Base-by-base conservation (phyloP, 1,284 basidiomycete species). In the Sutorius eximius region DNA sequence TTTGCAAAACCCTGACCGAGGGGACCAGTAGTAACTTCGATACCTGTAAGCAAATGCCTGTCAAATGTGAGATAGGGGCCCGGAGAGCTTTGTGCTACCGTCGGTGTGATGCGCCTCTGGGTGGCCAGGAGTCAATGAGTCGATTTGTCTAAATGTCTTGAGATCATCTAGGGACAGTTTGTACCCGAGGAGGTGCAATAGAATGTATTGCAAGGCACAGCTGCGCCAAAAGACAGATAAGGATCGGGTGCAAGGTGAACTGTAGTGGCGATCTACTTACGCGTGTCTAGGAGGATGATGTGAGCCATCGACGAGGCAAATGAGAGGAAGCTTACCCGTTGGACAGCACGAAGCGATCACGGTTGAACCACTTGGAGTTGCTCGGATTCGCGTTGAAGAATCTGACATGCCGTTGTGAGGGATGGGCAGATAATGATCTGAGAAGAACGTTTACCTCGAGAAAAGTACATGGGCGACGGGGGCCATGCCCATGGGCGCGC, bases 11-110 rank as follows among this genome's bases (percentile, higher is more conserved):
- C 93, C 75, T 98, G 95, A 48, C 95, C 95, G 34, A 98, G 87
- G 58, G 95, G 95, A 59, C 95, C 95, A 54, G 95, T 98, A 64
- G 95, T 98, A 61, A 97, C 93, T 77, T 98, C 95, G 60, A 98
- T 84, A 66, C 84, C 85, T 87, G 51, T 11, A 50, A 42, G 36
- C 34, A 34, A 29, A 50, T 18, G 13, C 30, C 22, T 12, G 52
- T 59, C 46, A 59, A 46, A 37, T 37, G 37, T 22, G 20, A 36
- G 16, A 52, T 22, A 59, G 49, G 52, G 40, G 44, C 51, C 30
- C 24, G 9, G 22, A 59, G 67, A 11, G 10, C 15, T 11, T 37
- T 24, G 24, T 11, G 24, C 52, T 64, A 77, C 95, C 95, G 63
- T 94, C 91, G 22, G 93, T 95, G 72, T 95, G 89, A 56, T 85